phyloP scores from a whole-genome alignment of 139 green algal genomes.

The Picochlorum sp. region DNA sequence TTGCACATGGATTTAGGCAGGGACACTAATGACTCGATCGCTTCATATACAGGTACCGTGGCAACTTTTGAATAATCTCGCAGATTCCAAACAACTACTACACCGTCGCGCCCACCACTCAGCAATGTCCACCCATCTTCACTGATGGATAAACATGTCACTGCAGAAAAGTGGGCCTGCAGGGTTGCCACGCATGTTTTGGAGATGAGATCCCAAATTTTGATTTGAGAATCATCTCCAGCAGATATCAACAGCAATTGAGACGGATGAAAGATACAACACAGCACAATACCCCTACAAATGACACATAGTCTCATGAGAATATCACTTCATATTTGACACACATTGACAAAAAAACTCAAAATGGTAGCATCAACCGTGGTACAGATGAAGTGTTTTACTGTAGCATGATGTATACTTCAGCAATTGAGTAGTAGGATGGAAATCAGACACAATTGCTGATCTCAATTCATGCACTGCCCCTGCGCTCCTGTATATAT shows the following conservation, averaged over 20 bases:
- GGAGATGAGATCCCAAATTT: constrained; percentile 71
- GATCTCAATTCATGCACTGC: background rate
- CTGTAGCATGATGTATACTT: background rate
- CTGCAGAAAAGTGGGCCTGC: constrained; percentile 73
- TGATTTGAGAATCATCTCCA: constrained; percentile 62
- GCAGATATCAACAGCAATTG: constrained; percentile 66
- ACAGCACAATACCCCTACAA: constrained; percentile 53
- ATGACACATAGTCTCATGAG: background rate
- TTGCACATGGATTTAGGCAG: constrained; percentile 9
- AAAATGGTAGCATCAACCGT: too few species aligned
- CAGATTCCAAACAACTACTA: constrained; percentile 76
- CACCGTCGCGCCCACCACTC: constrained; percentile 47
- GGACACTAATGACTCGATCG: constrained; percentile 56
- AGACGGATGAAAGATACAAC: constrained; percentile 78
- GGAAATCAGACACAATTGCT: background rate
- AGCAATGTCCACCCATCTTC: constrained; percentile 63
- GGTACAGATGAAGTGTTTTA: background rate
- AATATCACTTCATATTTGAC: too few species aligned
- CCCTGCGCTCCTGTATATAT: background rate
- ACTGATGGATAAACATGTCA: constrained; percentile 67
- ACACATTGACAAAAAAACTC: too few species aligned
- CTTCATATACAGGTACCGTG: constrained; percentile 79
- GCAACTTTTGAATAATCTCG: constrained; percentile 42
- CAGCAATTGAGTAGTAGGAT: constrained; percentile 7
- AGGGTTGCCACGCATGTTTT: constrained; percentile 42